Percentiles rank a stretch among this genome's conserved stretches.
phyloP scores from a whole-genome alignment of 2,329 filamentous ascomycete genomes.

The Stachybotrys chlorohalonatus region DNA sequence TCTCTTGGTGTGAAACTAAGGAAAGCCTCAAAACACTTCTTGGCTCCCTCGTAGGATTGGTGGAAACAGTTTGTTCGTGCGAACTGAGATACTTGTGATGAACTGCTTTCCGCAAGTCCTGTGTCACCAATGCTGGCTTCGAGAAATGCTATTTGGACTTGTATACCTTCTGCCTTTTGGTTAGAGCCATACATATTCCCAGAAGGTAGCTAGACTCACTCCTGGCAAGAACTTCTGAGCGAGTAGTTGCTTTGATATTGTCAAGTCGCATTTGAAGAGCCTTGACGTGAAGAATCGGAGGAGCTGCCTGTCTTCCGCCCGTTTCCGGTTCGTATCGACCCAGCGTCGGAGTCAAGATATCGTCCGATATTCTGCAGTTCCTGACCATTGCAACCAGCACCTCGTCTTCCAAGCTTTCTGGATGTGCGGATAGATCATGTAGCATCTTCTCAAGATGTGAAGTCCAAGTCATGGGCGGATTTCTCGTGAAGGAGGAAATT shows the following conservation, averaged over 20 bases:
- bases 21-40: conserved; percentile 19
- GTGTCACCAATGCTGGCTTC: conserved; percentile 29
- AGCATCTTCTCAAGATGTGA: conserved; percentile 45
- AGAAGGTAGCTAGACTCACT: conserved; percentile 12
- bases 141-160: conserved; percentile 22
- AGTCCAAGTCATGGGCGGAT: conserved; percentile 43
- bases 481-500: conserved; percentile 14
- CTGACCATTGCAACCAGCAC: conserved; percentile 32
- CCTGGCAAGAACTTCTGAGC: conserved; percentile 13
- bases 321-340: conserved; percentile 4
- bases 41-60: conserved; percentile 15
- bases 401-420: conserved; percentile 36
- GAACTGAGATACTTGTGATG: conserved; percentile 5
- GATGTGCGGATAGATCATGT: conserved; percentile 25
- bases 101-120: conserved; percentile 11
- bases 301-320: conserved; percentile 2
- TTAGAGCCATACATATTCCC: not conserved
- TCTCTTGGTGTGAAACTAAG: conserved; percentile 14
- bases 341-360: conserved; percentile 10
- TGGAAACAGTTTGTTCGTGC: conserved; percentile 15
- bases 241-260: conserved; percentile 11
- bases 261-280: conserved; percentile 16
- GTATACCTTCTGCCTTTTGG: conserved; percentile 20
- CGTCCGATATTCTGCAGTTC: conserved; percentile 13
- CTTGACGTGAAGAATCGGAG: conserved; percentile 18